phyloP scores from a whole-genome alignment of 495 filamentous ascomycete species.

The Daldinia concentrica region DNA sequence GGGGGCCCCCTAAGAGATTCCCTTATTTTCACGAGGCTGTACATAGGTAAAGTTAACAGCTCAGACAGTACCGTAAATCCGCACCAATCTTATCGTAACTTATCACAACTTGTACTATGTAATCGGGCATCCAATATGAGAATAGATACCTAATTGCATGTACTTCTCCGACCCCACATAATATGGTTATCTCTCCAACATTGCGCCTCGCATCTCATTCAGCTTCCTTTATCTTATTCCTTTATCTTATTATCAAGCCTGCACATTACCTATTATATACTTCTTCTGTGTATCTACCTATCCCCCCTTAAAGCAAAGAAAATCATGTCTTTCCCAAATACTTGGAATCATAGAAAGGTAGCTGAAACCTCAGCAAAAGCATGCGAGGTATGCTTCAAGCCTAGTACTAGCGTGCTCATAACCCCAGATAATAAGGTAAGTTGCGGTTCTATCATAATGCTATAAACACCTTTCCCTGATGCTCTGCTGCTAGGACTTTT shows the following conservation, averaged over 20 bases:
- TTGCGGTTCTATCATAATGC: slow-evolving; percentile 4
- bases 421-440: slow-evolving; percentile 89
- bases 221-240: not conserved
- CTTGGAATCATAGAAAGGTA: slow-evolving; percentile 87
- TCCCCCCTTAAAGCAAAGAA: not conserved
- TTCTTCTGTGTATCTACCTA: not conserved
- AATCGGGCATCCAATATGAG: not conserved
- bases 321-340: slow-evolving; percentile 72
- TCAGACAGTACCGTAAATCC: too few species aligned
- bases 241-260: not conserved
- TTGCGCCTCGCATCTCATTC: not conserved
- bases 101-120: not conserved
- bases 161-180: not conserved
- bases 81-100: not conserved
- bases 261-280: not conserved
- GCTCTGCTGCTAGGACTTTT: slow-evolving; percentile 75
- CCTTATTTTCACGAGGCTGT: not conserved
- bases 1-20: slow-evolving; percentile 8
- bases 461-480: slow-evolving; percentile 35
- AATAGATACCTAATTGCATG: too few species aligned
- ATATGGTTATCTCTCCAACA: not conserved
- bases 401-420: slow-evolving; percentile 84
- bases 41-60: not conserved
- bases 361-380: slow-evolving; percentile 82
- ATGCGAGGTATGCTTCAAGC: slow-evolving; percentile 92